phyloP scores from a whole-genome alignment of 495 filamentous ascomycete species.

The Baudoinia panamericana region DNA sequence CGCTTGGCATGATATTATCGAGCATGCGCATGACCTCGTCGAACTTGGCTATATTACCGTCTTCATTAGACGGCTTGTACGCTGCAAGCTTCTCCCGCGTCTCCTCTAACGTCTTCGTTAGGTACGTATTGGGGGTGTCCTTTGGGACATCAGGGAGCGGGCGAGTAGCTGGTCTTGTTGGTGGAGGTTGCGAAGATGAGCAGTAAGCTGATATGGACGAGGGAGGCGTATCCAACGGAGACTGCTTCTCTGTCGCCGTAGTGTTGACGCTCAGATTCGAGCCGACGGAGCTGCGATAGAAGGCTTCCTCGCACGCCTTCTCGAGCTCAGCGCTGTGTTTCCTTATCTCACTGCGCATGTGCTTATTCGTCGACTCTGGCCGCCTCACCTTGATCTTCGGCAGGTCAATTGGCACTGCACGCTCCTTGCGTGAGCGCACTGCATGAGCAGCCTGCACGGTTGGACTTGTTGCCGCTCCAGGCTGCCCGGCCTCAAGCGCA shows the following conservation, averaged over 20 bases:
- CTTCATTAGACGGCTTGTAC: constrained; percentile 26
- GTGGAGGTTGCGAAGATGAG: neutral
- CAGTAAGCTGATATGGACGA: neutral
- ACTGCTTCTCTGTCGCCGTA: constrained; percentile 33
- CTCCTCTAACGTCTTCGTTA: constrained; percentile 41
- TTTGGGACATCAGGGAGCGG: constrained; percentile 14
- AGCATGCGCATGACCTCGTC: constrained; percentile 40
- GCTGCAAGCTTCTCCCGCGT: constrained; percentile 44
- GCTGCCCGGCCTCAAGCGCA: constrained; percentile 7
- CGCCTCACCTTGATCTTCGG: constrained; percentile 29
- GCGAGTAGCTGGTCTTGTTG: neutral
- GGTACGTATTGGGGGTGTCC: constrained; percentile 36
- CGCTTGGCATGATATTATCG: constrained; percentile 17
- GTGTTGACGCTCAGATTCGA: constrained; percentile 25
- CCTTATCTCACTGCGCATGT: constrained; percentile 48
- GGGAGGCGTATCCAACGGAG: constrained; percentile 26
- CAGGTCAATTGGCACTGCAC: constrained; percentile 5
- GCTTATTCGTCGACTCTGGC: constrained; percentile 33
- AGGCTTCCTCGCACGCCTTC: constrained; percentile 66
- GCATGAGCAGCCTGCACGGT: constrained; percentile 10
- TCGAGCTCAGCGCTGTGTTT: constrained; percentile 55
- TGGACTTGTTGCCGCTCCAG: constrained; percentile 12
- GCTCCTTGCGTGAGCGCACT: constrained; percentile 23
- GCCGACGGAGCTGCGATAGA: constrained; percentile 55
- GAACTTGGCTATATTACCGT: constrained; percentile 31